Evolutionary conservation across 1,139 yeast genomes (phyloP).

Genomic region (Wickerhamiella infanticola): DNA sequence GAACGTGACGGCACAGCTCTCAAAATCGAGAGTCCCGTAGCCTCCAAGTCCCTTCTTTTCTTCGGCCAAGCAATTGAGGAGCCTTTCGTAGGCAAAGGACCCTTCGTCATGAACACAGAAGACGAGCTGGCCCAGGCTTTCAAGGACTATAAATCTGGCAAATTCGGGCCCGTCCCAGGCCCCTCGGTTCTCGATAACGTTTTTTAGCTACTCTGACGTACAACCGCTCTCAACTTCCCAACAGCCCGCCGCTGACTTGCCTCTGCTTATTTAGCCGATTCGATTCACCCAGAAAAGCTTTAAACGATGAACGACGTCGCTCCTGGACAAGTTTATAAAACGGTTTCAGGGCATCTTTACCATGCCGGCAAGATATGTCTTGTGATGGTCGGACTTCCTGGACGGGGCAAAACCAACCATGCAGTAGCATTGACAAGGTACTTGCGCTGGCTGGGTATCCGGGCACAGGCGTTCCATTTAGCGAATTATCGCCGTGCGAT

Average conservation of each 20-base stretch:
- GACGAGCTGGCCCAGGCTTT: conserved; percentile 6
- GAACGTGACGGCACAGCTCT: neutral
- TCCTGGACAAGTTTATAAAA: conserved; percentile 15
- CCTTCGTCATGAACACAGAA: conserved; percentile 8
- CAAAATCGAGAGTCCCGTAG: neutral
- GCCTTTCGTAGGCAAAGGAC: conserved; percentile 5
- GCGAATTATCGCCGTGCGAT: conserved; percentile 75
- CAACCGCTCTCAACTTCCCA: no score
- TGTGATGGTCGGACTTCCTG: conserved; percentile 86
- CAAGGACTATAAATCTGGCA: conserved; percentile 3
- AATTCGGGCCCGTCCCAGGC: neutral
- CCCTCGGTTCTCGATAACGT: neutral
- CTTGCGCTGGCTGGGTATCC: conserved; percentile 85
- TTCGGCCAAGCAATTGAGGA: conserved; percentile 6
- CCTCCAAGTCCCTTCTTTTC: conserved; percentile 2
- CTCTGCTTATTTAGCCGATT: neutral
- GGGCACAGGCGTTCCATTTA: conserved; percentile 79
- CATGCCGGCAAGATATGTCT: conserved; percentile 93
- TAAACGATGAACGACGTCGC: neutral
- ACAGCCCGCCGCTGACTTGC: neutral
- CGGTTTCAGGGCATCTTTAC: conserved; percentile 32
- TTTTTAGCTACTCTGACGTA: neutral
- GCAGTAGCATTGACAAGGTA: conserved; percentile 86
- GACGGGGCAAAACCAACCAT: conserved; percentile 87
- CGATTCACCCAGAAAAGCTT: neutral